Base-by-base conservation (phyloP, 2,329 filamentous ascomycete species). In the Helminthosporium solani region DNA sequence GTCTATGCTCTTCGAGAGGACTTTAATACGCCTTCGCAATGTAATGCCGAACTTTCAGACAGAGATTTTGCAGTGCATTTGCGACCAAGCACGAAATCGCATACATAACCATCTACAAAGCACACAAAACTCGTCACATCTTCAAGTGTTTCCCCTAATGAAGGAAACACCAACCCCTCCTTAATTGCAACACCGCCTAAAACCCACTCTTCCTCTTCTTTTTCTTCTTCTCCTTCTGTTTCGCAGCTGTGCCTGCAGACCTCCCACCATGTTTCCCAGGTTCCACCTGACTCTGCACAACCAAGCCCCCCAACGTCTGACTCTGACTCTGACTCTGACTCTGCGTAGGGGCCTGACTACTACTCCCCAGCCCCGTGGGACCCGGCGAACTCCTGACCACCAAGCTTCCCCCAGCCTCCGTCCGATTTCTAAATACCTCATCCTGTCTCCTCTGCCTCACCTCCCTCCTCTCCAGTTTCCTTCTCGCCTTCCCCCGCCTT, bases 381-480 rank as follows among this genome's bases (percentile, higher is more conserved):
- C 58, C 63, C 3, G 64, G 66, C 15, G 59, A 66, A 19, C 63
- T 70, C 38, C 58, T 55, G 19, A 55, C 38, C 14, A 49, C 12
- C 6, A 39, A 59, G 49, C 42, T 66, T 64, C 7, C 56, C 66
- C 34, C 21, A 18, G 33, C 56, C 27, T 46, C 53, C 35, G 45
- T 34, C 20, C 53, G 56, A 12, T 50, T 43, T 31, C 44, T 58
- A 36, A 57, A 46, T 14, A 60, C 28, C 33, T 66, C 68, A 43
- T 64, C 54, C 42, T 77, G 72, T 7, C 70, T 64, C 16, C 64
- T 62, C 53, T 76, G 72, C 12, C 70, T 61, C 42, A 62, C 69
- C 3, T 71, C 59, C n/a, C 68, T 64, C 14, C 67, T 59, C 49
- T 75, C 70, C n/a, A 66, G 68, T 39, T 61, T 68, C 33, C 63